A percentile compares a stretch with the other conserved stretches of the same genome.
phyloP scores from a whole-genome alignment of 345 rosid genomes.

The Brassica napus region Da-Ae NC_063450.1:798001-798500 shows the following conservation, averaged over 20 bases:
- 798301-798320: conserved; percentile 58
- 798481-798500: conserved; percentile 54
- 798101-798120: conserved; percentile 93
- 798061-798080: conserved; percentile 7
- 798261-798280: neutral
- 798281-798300: conserved; percentile 8
- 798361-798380: conserved; percentile 44
- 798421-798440: conserved; percentile 59
- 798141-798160: conserved; percentile 53
- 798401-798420: conserved; percentile 52
- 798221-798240: conserved; percentile 37
- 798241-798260: conserved; percentile 16
- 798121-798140: conserved; percentile 68
- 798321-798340: conserved; percentile 70
- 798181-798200: conserved; percentile 77
- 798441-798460: conserved; percentile 66
- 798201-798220: conserved; percentile 63
- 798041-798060: conserved; percentile 24
- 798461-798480: conserved; percentile 57
- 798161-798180: conserved; percentile 79
- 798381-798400: conserved; percentile 70
- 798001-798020: conserved; percentile 65
- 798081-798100: conserved; percentile 19
- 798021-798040: conserved; percentile 25
- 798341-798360: conserved; percentile 52